Evolutionary conservation across 305 asterid species (phyloP), one percentile per base, ranked within the genome.

Genomic region (Rubia occidens): DNA sequence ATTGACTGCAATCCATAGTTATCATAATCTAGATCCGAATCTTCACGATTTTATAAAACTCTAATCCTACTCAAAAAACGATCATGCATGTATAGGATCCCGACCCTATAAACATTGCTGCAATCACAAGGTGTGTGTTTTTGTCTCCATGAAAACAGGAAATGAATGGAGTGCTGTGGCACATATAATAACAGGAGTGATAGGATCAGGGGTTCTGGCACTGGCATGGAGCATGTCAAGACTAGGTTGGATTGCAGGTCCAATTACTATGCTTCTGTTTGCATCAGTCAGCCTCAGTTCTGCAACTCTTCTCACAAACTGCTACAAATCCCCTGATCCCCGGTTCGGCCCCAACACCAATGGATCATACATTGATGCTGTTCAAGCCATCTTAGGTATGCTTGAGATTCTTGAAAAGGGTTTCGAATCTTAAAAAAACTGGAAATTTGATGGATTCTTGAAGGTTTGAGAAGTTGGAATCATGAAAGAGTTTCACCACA

Each of bases 291-390:
- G 72, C 67, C 71, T 75, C 42, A 60, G 68, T 62, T 72, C 82
- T 42, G 75, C 77, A 17, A 64, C 68, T 59, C 82, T 82, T 54
- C 77, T 79, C 72, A 53, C 71, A 73, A 73, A 75, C 44, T 82
- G 83, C 58, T 77, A 82, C 6, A 66, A 65, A 71, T 84, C 82
- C 54, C 79, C 84, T 29, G 84, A 84, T 68, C 82, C 75, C 49
- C 66, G 74, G 21, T 29, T 69, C 24, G 84, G 83, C 70, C 77
- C 80, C 11, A 40, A 47, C 64, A 78, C 74, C 40, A 88, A 86
- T 77, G 79, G 60, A 37, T 86, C 85, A 70, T 89, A 76, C 80
- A 58, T 81, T 69, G 93, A 86, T 20, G 95, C 95, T 72, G 89
- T 88, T 70, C 67, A 73, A 44, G 80, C 69, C 37, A 86, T 87